phyloP scores from a whole-genome alignment of 108 stramenopile species.

The Cyclotella cryptica region DNA sequence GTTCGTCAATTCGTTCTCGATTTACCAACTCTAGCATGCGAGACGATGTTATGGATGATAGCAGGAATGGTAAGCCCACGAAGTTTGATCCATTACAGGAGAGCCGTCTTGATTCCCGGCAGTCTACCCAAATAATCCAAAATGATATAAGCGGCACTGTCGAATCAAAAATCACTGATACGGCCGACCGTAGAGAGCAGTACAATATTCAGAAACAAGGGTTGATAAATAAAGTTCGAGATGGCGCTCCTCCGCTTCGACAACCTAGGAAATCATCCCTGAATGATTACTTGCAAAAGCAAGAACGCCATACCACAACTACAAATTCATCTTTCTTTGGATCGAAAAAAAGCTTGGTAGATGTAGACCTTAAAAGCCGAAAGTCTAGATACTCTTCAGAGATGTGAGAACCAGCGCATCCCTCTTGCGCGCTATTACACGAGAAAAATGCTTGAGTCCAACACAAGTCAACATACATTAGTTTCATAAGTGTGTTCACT shows the following conservation, averaged over 20 bases:
- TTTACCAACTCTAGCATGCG: background rate
- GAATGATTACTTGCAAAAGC: background rate
- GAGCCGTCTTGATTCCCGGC: background rate
- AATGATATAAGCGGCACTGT: background rate
- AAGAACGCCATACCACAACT: background rate
- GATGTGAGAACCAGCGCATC: too few relatives aligned
- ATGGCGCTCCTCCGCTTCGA: background rate
- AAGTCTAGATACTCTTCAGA: too few relatives aligned
- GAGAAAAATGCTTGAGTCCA: too few relatives aligned
- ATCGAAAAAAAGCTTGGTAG: constrained; percentile 2
- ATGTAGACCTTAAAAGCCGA: background rate
- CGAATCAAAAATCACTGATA: background rate
- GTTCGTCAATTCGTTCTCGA: constrained; percentile 9
- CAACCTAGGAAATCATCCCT: too few relatives aligned
- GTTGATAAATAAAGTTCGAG: background rate
- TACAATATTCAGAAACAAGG: background rate
- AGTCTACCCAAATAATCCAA: too few relatives aligned
- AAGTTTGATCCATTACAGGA: background rate
- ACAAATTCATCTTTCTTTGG: background rate
- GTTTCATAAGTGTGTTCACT: too few relatives aligned
- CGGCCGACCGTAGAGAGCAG: background rate
- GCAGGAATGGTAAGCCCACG: background rate
- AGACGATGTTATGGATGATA: background rate
- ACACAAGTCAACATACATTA: too few relatives aligned
- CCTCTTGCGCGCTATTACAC: too few relatives aligned